Evolutionary conservation across 2,329 filamentous ascomycete species (phyloP), one percentile per base, ranked within the genome.

Genomic region (Ophiostoma ulmi): DNA sequence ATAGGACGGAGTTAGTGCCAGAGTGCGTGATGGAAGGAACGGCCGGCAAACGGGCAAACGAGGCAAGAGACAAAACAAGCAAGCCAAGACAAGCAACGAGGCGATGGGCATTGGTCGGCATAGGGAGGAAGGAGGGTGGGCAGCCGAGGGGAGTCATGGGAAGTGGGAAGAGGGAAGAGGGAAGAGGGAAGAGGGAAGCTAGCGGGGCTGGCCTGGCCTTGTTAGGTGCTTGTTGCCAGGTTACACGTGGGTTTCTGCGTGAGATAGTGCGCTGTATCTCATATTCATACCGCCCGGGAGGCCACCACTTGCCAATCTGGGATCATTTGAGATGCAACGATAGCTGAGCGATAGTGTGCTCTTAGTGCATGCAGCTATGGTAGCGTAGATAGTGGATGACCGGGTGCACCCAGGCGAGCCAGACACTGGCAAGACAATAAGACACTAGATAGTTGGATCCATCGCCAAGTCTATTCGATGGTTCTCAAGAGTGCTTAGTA

Each of bases 191-290:
- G 22, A 58, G 26, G n/a, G 48, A 55, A 26, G 52, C 52, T 26
- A 58, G 52, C 52, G 52, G 52, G 52, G n/a, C n/a, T 58, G 48
- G 48, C 20, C 48, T 48, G 44, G 44, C 44, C 44, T 55, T 55
- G 20, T 22, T 6, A 58, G 52, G 52, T 58, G 52, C 5, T 58
- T 58, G 52, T 58, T 58, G 52, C 52, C 52, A 58, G 52, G 52
- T 22, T 58, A 58, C 52, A 58, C 52, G 52, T 58, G 52, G 52
- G 52, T 58, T 26, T 26, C 52, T 48, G 31, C 3, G 31, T 31
- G 31, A 48, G 3, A 7, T n/a, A 48, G 14, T 20, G 44, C 44
- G 17, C 2, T 26, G 31, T 31, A 13, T 58, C 22, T 1, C 13
- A 13, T 8, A 26, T 58, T 31, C 31, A 58, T 10, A 8, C 52